Evolutionary conservation across 2,329 filamentous ascomycete genomes (phyloP), one percentile per base, ranked within the genome.

Genomic region (Aschersonia sp.): DNA sequence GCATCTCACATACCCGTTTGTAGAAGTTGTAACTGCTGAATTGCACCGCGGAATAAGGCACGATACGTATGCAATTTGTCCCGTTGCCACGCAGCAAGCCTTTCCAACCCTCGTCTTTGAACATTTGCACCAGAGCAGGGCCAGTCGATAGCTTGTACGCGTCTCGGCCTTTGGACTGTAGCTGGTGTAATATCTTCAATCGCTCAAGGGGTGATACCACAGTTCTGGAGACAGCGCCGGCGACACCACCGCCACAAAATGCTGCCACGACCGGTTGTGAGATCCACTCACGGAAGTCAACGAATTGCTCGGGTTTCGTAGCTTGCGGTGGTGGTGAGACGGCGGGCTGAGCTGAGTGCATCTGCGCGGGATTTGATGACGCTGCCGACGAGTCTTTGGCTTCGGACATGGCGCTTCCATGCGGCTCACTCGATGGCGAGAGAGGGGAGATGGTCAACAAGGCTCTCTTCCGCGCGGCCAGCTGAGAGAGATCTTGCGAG

Each of bases 11-110:
- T 70, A 94, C 89, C 69, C 81, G 78, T 67, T 94, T 96, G 69
- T 98, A 98, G 56, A 97, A 80, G 63, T 94, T 97, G 71, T 97
- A 98, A 61, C 89, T 94, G 56, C 91, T 91, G 65, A 98, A 98
- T 61, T 98, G 92, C 41, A 97, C 92, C 9, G 92, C 92, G 45
- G 91, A 97, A 65, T 98, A 98, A 4, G 92, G 92, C 47, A 98
- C 88, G 55, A 98, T 98, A 52, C 92, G 86, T 58, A 98, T 87
- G 73, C 92, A 98, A 66, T 98, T 98, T 51, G 89, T 96, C 53
- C 92, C 92, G 63, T 98, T 98, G 47, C 92, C 92, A 55, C 89
- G 81, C 89, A 98, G 94, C 66, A 97, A 94, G 0, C 92, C 92
- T 64, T 81, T 82, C 88, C 89, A 97, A 48, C 92, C 92, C 67